Evolutionary conservation across 495 filamentous ascomycete genomes (phyloP).

Genomic region (Tetracladium marchalianum): DNA sequence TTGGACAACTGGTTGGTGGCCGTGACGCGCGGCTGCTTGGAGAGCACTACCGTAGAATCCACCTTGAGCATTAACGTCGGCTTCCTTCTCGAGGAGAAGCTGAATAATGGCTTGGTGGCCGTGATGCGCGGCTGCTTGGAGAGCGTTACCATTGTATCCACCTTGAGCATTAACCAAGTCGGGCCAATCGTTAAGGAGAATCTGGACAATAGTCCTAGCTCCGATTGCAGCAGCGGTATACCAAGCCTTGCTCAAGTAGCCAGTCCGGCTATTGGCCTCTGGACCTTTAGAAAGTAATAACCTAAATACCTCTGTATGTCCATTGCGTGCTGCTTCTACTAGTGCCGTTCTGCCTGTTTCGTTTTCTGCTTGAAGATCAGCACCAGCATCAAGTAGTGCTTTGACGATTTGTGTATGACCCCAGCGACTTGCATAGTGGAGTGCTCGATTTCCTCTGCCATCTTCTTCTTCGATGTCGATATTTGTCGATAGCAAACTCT

Average conservation of each 20-base stretch:
- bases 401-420: conserved; percentile 16
- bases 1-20: conserved; percentile 1
- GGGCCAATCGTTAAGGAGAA: conserved; percentile 14
- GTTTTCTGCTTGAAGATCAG: conserved; percentile 13
- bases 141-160: conserved; percentile 13
- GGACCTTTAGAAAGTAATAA: conserved; percentile 17
- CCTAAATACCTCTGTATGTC: conserved; percentile 12
- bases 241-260: conserved; percentile 14
- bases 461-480: conserved; percentile 7
- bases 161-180: conserved; percentile 19
- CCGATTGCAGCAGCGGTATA: conserved; percentile 13
- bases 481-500: conserved; percentile 7
- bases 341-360: conserved; percentile 11
- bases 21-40: conserved; percentile 8
- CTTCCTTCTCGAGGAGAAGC: conserved; percentile 14
- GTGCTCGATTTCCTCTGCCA: conserved; percentile 8
- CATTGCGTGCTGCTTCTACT: conserved; percentile 9
- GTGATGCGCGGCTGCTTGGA: conserved; percentile 12
- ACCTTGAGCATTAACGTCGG: conserved; percentile 17
- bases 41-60: conserved; percentile 12
- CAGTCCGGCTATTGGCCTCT: conserved; percentile 13
- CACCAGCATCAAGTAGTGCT: conserved; percentile 15
- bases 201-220: conserved; percentile 7
- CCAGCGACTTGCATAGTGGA: conserved; percentile 10
- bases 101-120: conserved; percentile 17